These are phyloP conservation scores for Talaromyces borbonicus DNA, from an alignment of 495 filamentous ascomycete species.

Conservation along the genomic window DNA sequence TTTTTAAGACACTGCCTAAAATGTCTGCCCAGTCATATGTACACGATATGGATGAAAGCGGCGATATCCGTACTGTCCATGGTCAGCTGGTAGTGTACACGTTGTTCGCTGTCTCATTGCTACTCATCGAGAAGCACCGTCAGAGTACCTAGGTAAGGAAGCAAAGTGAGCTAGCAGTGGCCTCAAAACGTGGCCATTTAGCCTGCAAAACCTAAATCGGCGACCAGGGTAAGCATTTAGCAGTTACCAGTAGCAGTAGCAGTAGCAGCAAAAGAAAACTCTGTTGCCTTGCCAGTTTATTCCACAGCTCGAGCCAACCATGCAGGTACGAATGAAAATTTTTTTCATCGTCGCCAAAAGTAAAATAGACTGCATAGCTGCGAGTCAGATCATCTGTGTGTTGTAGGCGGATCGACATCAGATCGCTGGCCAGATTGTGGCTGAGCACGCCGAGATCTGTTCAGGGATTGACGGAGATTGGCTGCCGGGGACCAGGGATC, in stretches of 20 bases:
- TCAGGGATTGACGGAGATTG: conserved; percentile 1
- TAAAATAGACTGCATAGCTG: no score
- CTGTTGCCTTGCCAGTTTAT: background rate
- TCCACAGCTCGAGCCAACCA: background rate
- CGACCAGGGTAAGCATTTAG: no score
- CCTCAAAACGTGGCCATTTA: no score
- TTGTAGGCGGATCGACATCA: background rate
- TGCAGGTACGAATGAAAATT: background rate
- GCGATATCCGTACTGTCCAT: background rate
- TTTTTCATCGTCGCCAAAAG: no score
- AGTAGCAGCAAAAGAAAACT: no score
- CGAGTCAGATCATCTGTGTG: no score
- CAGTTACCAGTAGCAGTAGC: no score
- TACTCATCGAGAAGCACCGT: background rate
- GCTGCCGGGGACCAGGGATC: background rate
- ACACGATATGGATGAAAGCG: background rate
- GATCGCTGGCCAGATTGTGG: background rate
- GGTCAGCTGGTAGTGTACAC: conserved; percentile 1
- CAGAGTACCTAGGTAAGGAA: background rate
- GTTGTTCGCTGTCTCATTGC: background rate
- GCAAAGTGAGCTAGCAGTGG: background rate
- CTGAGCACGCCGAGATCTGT: background rate
- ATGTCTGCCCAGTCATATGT: no score
- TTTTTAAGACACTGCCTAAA: background rate
- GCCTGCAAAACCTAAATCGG: no score